A percentile compares a stretch with the other conserved stretches of the same genome.
phyloP scores from a whole-genome alignment of 2,329 filamentous ascomycete genomes.

The Xylariales sp. region DNA sequence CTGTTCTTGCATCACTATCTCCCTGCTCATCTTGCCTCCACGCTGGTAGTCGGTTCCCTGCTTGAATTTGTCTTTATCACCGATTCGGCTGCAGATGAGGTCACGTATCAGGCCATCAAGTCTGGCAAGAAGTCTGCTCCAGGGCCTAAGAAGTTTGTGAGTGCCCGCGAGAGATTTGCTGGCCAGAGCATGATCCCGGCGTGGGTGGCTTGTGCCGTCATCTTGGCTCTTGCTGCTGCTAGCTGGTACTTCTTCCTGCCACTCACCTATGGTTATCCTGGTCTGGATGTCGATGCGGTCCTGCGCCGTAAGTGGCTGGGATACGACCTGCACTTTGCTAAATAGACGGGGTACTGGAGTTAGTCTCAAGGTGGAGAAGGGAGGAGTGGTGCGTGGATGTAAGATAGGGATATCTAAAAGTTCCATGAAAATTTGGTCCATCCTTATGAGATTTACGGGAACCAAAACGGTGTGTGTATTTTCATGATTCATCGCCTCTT shows the following conservation, averaged over 20 bases:
- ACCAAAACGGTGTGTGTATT: no score
- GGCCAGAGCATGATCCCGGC: constrained; percentile 71
- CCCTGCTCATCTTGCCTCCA: constrained; percentile 86
- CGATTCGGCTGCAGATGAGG: constrained; percentile 63
- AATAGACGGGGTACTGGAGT: no score
- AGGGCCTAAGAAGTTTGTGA: constrained; percentile 55
- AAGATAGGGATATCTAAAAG: no score
- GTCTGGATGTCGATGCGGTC: constrained; percentile 74
- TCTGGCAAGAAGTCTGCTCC: constrained; percentile 39
- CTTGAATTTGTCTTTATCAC: constrained; percentile 96
- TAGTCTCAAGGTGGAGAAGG: no score
- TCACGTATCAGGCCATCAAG: constrained; percentile 37
- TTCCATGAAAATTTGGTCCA: no score
- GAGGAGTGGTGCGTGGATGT: no score
- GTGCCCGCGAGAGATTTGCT: constrained; percentile 77
- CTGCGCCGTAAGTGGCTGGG: constrained; percentile 88
- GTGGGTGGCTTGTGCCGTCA: constrained; percentile 73
- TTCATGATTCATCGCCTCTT: no score
- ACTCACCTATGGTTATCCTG: constrained; percentile 91
- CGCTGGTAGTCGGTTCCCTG: constrained; percentile 83
- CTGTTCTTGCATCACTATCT: constrained; percentile 98
- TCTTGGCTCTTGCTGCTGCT: constrained; percentile 64
- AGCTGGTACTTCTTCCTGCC: constrained; percentile 94
- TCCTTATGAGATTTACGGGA: no score
- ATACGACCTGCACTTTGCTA: constrained; percentile 97